Evolutionary conservation across 108 stramenopile genomes (phyloP).

Genomic region (Discostella pseudostelligera): DNA sequence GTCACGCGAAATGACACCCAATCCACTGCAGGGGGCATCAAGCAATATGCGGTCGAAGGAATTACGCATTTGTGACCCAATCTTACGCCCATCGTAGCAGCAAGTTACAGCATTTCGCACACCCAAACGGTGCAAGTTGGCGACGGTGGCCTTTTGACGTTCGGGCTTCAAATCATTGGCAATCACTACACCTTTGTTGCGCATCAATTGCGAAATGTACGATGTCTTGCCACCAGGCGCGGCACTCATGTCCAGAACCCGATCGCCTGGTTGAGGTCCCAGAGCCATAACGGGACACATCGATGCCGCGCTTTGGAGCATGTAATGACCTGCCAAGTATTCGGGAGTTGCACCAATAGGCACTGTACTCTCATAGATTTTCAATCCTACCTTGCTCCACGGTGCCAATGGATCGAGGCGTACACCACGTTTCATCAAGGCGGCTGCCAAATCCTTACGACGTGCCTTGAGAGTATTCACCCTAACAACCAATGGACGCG

Average conservation of each 20-base stretch:
- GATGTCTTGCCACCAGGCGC: constrained; percentile 99
- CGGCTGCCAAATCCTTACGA: constrained; percentile 94
- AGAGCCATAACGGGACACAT: constrained; percentile 98
- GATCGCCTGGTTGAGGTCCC: constrained; percentile 91
- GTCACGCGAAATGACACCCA: constrained; percentile 98
- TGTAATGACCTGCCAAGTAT: constrained; percentile 98
- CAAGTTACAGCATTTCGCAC: constrained; percentile 93
- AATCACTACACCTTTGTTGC: constrained; percentile 93
- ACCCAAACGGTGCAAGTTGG: constrained; percentile 97
- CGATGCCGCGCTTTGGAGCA: constrained; percentile 98
- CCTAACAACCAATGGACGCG: constrained; percentile 94
- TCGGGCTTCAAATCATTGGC: constrained; percentile 95
- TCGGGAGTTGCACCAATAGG: constrained; percentile 99
- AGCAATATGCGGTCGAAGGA: constrained; percentile 94
- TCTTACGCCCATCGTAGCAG: constrained; percentile 91
- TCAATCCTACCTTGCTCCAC: constrained; percentile 99
- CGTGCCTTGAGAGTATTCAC: constrained; percentile 98
- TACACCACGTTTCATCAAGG: constrained; percentile 97
- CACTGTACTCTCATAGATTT: constrained; percentile 95
- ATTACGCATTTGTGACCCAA: constrained; percentile 82
- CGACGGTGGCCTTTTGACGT: constrained; percentile 96
- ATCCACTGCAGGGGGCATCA: constrained; percentile 98
- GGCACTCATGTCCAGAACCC: constrained; percentile 94
- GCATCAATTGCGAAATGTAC: constrained; percentile 97
- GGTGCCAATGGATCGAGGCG: constrained; percentile 93